Base-by-base conservation (phyloP, 2,329 filamentous ascomycete species). In the Aspergillus pseudoglaucus region DNA sequence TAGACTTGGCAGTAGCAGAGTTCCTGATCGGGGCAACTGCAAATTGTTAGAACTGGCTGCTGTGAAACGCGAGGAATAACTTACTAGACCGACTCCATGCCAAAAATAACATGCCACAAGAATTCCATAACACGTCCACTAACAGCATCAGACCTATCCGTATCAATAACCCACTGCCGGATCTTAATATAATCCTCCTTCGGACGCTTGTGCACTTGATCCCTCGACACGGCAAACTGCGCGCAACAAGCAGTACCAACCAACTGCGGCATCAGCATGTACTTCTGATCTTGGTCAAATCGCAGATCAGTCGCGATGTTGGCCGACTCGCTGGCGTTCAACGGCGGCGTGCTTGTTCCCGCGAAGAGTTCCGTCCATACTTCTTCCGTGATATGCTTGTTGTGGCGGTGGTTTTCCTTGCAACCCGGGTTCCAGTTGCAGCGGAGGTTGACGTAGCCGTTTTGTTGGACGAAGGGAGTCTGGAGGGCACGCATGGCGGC, bases 61-160 rank as follows among this genome's bases (percentile, higher is more conserved):
- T 38, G 17, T 10, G 14, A 20, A 25, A 17, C 5, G 2, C 33
- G 25, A 41, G 12, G 17, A 32, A 10, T 17, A 30, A 61, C 67
- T 55, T 57, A 72, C 68, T 69, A 67, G 15, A 74, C 62, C 6
- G 68, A 60, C 18, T 67, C 58, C 57, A 63, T 65, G 30, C 68
- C 67, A 49, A 72, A 78, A 62, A 75, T 72, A 62, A 81, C 74
- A 61, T 85, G 83, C 82, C 82, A 86, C 15, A 82, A 64, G 55
- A 83, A 85, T 59, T 85, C 82, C 60, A 84, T 75, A 2, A 84
- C 74, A 18, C 82, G 70, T 2, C 82, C 82, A 23, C 76, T 81
- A 22, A 77, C 63, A 15, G 73, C 72, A 58, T 84, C 80, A 4
- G 71, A 71, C 44, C 81, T 61, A 4, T 74, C 64, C 2, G 81